Base-by-base conservation (phyloP, 352 stramenopile species). In the Globisporangium uncinulatum region DNA sequence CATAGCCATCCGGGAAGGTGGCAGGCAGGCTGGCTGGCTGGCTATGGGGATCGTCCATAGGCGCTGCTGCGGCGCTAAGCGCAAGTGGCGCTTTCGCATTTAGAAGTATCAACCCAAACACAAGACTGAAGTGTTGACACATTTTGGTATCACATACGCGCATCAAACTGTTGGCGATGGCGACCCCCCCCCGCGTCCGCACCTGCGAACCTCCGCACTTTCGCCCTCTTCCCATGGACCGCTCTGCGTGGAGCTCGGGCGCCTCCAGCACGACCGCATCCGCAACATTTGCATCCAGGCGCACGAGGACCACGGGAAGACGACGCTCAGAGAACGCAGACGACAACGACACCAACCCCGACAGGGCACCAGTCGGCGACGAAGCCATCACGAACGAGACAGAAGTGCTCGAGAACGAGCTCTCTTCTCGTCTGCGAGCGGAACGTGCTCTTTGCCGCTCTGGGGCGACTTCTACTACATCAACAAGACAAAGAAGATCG, bases 241-340 rank as follows among this genome's bases (percentile, higher is more conserved):
- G 41, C 37, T 73, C n/a, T 69, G 79, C 34, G 76, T 72, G 62
- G 52, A 71, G 49, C 71, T 94, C 32, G 66, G 65, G 43, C 52
- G 60, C 45, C 67, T 96, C 36, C 87, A 96, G 68, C 74, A 75
- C 53, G 79, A 80, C 32, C 78, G 88, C 72, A 91, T 98, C 65
- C 86, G 92, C 63, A 97, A 97, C 73, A 96, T 98, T 54, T 98
- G 94, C 74, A 97, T 98, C 66, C 67, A 98, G 29, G 94, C 94
- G 34, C 79, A 98, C 69, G 92, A 98, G 20, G 95, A 99, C 81
- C 95, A 99, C 58, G 81, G 82, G 45, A 92, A 92, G 73, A 94
- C 79, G 39, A 96, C 84, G 51, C 81, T 99, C 36, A 97, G 62
- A 66, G 7, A 48, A 45, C 13, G 62, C 73, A 3, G 48, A 67